Base-by-base conservation (phyloP, 345 rosid species). In the Draba incana region DNA sequence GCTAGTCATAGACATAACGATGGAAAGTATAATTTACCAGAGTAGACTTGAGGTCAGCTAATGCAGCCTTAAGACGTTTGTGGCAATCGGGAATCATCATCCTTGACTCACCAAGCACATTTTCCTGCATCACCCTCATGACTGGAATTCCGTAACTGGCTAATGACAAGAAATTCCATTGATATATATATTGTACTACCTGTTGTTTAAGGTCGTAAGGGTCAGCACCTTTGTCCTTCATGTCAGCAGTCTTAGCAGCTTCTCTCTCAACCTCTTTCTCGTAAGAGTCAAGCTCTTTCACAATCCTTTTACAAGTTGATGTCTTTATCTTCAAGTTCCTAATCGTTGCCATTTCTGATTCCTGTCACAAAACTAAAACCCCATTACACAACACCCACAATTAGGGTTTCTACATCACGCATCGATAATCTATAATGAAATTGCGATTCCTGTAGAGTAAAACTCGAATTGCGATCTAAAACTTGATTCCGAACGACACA, bases 51-150 rank as follows among this genome's bases (percentile, higher is more conserved):
- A 90, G 84, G 65, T 88, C 96, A 70, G 81, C 83, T 42, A 88
- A 49, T 1, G 97, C 86, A 70, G 92, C 85, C 78, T 88, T 94
- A 10, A 90, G 83, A 67, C 97, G 90, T 81, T 87, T 90, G 79
- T 75, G 88, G 52, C 97, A 85, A 72, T 93, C 96, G 3, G 97
- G 98, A 72, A 90, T 76, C 98, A 93, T 93, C 97, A 93, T 93
- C 80, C 97, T 90, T 42, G 97, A 93, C 74, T 90, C 97, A 67
- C 92, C 97, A 72, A 93, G 83, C 75, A 93, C 98, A 72, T 93
- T 93, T 76, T 93, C 98, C 94, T 90, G 83, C 66, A 45, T 30
- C 68, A 66, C 28, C 66, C 63, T 60, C 13, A 68, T 3, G 27
- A 3, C 16, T 6, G 8, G 24, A 46, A 4, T 14, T 28, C 30